Evolutionary conservation across 1,139 yeast genomes (phyloP).

Genomic region (Taphrina deformans): DNA sequence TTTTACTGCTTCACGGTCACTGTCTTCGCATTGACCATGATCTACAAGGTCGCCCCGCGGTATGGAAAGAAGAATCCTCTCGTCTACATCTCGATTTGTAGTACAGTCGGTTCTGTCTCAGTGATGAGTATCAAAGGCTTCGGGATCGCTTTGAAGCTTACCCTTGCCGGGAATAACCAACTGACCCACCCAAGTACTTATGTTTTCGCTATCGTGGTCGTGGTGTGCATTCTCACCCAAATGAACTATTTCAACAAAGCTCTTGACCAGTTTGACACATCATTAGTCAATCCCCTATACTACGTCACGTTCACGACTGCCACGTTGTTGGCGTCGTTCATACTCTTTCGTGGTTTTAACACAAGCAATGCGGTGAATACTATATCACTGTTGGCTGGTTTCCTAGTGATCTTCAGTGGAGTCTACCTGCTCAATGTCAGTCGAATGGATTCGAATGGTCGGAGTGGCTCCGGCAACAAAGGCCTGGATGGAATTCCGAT

Average conservation of each 20-base stretch:
- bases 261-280: constrained; percentile 86
- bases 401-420: constrained; percentile 81
- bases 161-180: constrained; percentile 85
- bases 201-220: constrained; percentile 75
- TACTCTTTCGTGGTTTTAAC: constrained; percentile 82
- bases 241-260: constrained; percentile 95
- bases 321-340: constrained; percentile 81
- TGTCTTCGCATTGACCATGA: constrained; percentile 71
- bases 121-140: constrained; percentile 92
- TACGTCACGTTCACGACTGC: constrained; percentile 91
- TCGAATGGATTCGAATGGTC: constrained; percentile 43
- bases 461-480: constrained; percentile 52
- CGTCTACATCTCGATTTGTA: constrained; percentile 86
- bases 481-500: constrained; percentile 73
- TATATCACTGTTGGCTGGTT: constrained; percentile 82
- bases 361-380: constrained; percentile 78
- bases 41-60: constrained; percentile 76
- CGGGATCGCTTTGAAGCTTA: constrained; percentile 85
- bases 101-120: constrained; percentile 85
- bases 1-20: constrained; percentile 64
- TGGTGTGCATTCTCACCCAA: constrained; percentile 78
- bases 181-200: constrained; percentile 82
- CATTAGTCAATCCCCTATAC: constrained; percentile 86
- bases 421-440: constrained; percentile 67
- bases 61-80: constrained; percentile 83